Percentiles rank a stretch among this genome's conserved stretches.
phyloP scores from a whole-genome alignment of 1,284 basidiomycete species.

The Sporisorium scitamineum region DNA sequence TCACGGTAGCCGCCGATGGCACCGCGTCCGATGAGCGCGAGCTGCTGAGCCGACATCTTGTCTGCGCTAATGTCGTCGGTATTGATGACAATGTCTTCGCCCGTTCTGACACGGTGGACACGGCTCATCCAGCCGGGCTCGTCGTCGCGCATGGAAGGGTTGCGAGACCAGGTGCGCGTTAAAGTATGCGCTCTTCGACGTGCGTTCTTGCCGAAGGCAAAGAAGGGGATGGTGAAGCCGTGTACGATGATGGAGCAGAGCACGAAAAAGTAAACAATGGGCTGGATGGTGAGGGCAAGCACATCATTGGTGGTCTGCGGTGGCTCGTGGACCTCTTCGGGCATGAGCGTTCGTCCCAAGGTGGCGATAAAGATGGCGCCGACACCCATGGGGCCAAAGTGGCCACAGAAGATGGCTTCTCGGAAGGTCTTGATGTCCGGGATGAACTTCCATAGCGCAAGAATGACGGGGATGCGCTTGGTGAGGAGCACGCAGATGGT shows the following conservation, averaged over 20 bases:
- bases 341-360: conserved; percentile 60
- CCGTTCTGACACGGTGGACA: conserved; percentile 52
- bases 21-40: conserved; percentile 59
- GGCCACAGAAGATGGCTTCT: conserved; percentile 67
- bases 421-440: conserved; percentile 69
- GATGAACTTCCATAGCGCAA: conserved; percentile 67
- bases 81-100: conserved; percentile 54
- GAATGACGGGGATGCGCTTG: conserved; percentile 67
- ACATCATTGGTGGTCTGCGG: conserved; percentile 63
- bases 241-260: conserved; percentile 67
- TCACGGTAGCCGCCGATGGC: conserved; percentile 61
- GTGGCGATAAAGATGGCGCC: conserved; percentile 68
- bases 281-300: conserved; percentile 65
- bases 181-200: conserved; percentile 58
- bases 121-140: conserved; percentile 65
- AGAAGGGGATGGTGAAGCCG: conserved; percentile 69
- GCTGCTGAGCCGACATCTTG: conserved; percentile 57
- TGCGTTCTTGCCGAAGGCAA: conserved; percentile 63
- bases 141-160: conserved; percentile 53
- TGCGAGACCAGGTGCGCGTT: conserved; percentile 59
- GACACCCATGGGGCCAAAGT: conserved; percentile 69
- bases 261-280: conserved; percentile 68
- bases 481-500: conserved; percentile 62
- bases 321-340: conserved; percentile 59
- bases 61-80: conserved; percentile 52